Conservation (phyloP, 805 yeast species). For the Isabelozyma rhagii region DNA sequence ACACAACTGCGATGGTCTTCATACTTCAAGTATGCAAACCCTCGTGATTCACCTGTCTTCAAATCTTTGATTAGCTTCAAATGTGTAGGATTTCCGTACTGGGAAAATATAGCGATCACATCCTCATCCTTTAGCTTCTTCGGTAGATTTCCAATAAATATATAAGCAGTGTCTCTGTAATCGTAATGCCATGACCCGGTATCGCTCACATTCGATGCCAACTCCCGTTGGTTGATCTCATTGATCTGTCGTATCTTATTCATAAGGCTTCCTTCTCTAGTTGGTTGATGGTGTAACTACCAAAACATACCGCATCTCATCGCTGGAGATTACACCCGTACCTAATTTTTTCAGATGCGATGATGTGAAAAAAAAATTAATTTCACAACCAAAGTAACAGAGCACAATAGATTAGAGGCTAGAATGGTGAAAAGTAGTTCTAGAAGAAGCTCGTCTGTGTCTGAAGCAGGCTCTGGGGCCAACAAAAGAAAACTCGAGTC, state of each 20-base stretch:
- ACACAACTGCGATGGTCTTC: slow-evolving; percentile 78
- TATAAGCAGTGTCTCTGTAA: slow-evolving; percentile 69
- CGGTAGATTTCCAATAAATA: slow-evolving; percentile 75
- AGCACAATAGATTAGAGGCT: not conserved
- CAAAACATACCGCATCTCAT: not conserved
- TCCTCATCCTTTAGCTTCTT: slow-evolving; percentile 69
- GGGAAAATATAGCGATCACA: slow-evolving; percentile 74
- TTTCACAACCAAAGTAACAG: not conserved
- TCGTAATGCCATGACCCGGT: slow-evolving; percentile 89
- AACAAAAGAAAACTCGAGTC: slow-evolving; percentile 14
- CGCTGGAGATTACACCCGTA: not conserved
- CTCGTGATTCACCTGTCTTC: slow-evolving; percentile 61
- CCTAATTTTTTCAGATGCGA: not conserved
- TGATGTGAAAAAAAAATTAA: not conserved
- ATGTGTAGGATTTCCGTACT: slow-evolving; percentile 83
- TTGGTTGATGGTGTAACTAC: not conserved
- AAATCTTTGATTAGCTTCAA: slow-evolving; percentile 66
- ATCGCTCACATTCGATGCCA: slow-evolving; percentile 54
- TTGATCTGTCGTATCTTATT: slow-evolving; percentile 44
- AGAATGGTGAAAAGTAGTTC: slow-evolving; percentile 3
- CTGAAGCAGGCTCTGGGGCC: slow-evolving; percentile 1
- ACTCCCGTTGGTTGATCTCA: slow-evolving; percentile 62
- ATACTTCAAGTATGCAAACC: slow-evolving; percentile 80
- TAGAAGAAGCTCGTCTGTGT: slow-evolving; percentile 1
- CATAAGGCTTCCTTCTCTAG: slow-evolving; percentile 12